Evolutionary conservation across 345 rosid genomes (phyloP).

Genomic region (Arabis alpina): DNA sequence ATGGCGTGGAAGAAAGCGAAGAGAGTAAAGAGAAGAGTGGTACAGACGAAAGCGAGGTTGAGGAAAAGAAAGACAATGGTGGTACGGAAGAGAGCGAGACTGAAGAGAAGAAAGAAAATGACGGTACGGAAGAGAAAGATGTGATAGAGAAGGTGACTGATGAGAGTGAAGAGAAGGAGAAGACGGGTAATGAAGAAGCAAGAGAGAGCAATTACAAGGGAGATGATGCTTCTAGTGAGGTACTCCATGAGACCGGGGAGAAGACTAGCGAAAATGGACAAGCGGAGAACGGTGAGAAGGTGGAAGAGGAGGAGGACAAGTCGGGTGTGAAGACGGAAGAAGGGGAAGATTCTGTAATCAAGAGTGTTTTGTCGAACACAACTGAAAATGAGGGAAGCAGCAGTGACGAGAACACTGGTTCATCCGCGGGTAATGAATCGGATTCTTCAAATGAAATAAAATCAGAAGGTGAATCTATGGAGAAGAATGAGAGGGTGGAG

Average conservation of each 20-base stretch:
- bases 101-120: background rate
- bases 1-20: background rate
- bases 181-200: slow-evolving; percentile 52
- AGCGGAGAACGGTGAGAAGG: slow-evolving; percentile 25
- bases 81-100: background rate
- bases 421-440: slow-evolving; percentile 8
- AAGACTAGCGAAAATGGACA: background rate
- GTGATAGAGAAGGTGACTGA: slow-evolving; percentile 1
- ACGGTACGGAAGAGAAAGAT: background rate
- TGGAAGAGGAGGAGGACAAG: slow-evolving; percentile 44
- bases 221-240: slow-evolving; percentile 85
- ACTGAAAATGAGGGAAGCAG: slow-evolving; percentile 36
- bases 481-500: slow-evolving; percentile 43
- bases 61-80: background rate
- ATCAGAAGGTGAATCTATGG: slow-evolving; percentile 47
- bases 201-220: slow-evolving; percentile 80
- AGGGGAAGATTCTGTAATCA: slow-evolving; percentile 38
- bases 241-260: slow-evolving; percentile 54
- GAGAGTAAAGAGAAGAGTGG: slow-evolving; percentile 8
- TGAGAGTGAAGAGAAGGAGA: slow-evolving; percentile 44
- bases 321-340: slow-evolving; percentile 39
- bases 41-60: background rate
- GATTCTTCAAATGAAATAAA: slow-evolving; percentile 27
- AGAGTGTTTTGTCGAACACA: slow-evolving; percentile 40
- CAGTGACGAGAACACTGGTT: slow-evolving; percentile 40